Conservation (phyloP, 2,329 filamentous ascomycete genomes). For the Neonectria neomacrospora region DNA sequence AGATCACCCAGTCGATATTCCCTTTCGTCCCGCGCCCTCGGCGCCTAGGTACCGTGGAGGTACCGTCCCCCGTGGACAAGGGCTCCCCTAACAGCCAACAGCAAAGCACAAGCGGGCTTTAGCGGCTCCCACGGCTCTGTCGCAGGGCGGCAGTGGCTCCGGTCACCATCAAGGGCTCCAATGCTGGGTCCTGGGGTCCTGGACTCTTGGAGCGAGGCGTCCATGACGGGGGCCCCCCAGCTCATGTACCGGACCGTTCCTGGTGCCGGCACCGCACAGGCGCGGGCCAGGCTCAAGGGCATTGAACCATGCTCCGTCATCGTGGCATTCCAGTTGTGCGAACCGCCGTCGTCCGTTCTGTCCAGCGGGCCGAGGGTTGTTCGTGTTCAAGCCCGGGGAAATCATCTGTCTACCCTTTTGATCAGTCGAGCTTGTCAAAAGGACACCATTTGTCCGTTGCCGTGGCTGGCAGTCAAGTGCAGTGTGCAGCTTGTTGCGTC, state of each 20-base stretch:
- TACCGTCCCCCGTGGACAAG: conserved; percentile 19
- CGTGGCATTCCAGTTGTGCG: neutral
- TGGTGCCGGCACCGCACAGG: conserved; percentile 31
- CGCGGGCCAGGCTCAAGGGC: conserved; percentile 13
- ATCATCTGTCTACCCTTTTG: neutral
- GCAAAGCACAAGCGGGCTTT: conserved; percentile 16
- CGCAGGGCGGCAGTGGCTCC: conserved; percentile 32
- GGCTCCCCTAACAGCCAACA: conserved; percentile 29
- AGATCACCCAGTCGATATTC: conserved; percentile 3
- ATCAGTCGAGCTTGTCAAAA: neutral
- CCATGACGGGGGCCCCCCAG: conserved; percentile 19
- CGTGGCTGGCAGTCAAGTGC: neutral
- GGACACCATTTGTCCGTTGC: neutral
- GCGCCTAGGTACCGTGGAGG: conserved; percentile 16
- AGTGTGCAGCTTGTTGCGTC: neutral
- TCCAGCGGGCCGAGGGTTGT: neutral
- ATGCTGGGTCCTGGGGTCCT: conserved; percentile 9
- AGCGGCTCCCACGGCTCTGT: conserved; percentile 27
- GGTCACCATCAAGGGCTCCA: conserved; percentile 10
- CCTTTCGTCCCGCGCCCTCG: neutral
- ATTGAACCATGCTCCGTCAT: conserved; percentile 18
- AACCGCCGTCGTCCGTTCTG: neutral
- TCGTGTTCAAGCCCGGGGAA: neutral
- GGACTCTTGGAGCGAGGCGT: conserved; percentile 22
- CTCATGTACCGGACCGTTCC: conserved; percentile 40